A percentile compares a stretch with the other conserved stretches of the same genome.
phyloP scores from a whole-genome alignment of 2,329 filamentous ascomycete species.

The Curvularia lunata region DNA sequence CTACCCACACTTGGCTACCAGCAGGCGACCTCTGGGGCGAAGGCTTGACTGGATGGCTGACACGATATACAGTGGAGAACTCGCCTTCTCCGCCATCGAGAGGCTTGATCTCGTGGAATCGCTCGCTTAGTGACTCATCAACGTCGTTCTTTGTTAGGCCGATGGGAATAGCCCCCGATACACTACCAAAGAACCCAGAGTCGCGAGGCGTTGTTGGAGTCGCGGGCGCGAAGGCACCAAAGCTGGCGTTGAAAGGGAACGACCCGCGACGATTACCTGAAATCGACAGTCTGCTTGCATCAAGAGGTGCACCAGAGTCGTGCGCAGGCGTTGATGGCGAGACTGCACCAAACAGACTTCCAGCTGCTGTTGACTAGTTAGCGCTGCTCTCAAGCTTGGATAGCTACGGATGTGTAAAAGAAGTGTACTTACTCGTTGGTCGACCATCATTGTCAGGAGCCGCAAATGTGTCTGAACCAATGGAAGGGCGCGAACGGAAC shows the following conservation, averaged over 20 bases:
- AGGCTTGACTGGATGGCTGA: constrained; percentile 59
- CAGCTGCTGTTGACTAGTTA: no score
- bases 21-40: constrained; percentile 36
- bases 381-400: no score
- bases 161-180: constrained; percentile 64
- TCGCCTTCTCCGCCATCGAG: constrained; percentile 79
- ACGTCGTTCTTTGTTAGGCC: constrained; percentile 73
- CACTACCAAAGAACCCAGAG: constrained; percentile 63
- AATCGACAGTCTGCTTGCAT: constrained; percentile 83
- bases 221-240: constrained; percentile 69
- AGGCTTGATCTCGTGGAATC: constrained; percentile 78
- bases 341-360: constrained; percentile 61
- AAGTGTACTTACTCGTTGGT: no score
- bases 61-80: constrained; percentile 90
- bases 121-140: constrained; percentile 73
- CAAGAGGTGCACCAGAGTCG: constrained; percentile 74
- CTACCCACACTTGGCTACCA: constrained; percentile 71
- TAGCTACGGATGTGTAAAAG: no score
- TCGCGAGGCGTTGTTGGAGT: constrained; percentile 77
- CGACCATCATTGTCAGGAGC: constrained; percentile 43
- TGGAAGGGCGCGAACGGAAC: constrained; percentile 54
- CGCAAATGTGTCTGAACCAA: constrained; percentile 56
- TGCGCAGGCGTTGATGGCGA: constrained; percentile 77
- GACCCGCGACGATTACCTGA: constrained; percentile 61
- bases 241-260: constrained; percentile 47